Conservation (phyloP, 2,329 filamentous ascomycete species). For the Trichoderma sp. region DNA sequence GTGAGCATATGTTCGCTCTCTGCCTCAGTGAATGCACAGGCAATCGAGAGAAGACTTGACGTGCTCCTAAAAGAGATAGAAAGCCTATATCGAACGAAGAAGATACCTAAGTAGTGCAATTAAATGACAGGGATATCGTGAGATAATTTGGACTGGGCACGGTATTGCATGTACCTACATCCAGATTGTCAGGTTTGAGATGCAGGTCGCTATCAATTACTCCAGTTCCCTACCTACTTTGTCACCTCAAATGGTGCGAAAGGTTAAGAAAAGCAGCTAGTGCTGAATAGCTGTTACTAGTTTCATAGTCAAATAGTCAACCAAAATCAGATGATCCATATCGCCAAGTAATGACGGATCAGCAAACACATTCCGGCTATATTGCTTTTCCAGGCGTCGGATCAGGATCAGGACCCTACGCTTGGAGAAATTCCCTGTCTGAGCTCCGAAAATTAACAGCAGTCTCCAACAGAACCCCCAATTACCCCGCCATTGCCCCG, state of each 20-base stretch:
- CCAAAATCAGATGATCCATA: not conserved
- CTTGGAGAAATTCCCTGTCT: not conserved
- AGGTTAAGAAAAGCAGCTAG: not conserved
- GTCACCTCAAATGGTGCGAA: not conserved
- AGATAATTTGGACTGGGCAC: not conserved
- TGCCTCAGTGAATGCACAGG: not conserved
- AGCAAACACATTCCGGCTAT: not conserved
- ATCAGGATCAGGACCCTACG: not conserved
- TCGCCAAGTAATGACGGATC: not conserved
- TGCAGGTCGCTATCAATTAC: not conserved
- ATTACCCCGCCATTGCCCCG: constrained; percentile 18
- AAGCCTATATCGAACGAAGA: not conserved
- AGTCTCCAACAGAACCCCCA: constrained; percentile 2
- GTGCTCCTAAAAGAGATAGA: not conserved
- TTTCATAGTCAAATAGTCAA: not conserved
- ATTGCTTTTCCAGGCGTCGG: not conserved
- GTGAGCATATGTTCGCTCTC: not conserved
- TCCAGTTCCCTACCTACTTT: not conserved
- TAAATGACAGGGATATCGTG: not conserved
- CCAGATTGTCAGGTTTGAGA: not conserved
- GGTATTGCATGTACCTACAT: not conserved
- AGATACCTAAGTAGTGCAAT: not conserved
- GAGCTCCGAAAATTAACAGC: not conserved
- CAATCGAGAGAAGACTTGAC: not conserved
- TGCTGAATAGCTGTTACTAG: not conserved